Evolutionary conservation across 306 rosid genomes (phyloP), one percentile per base, ranked within the genome.

Genomic region (Sechiopsis laciniata): DNA sequence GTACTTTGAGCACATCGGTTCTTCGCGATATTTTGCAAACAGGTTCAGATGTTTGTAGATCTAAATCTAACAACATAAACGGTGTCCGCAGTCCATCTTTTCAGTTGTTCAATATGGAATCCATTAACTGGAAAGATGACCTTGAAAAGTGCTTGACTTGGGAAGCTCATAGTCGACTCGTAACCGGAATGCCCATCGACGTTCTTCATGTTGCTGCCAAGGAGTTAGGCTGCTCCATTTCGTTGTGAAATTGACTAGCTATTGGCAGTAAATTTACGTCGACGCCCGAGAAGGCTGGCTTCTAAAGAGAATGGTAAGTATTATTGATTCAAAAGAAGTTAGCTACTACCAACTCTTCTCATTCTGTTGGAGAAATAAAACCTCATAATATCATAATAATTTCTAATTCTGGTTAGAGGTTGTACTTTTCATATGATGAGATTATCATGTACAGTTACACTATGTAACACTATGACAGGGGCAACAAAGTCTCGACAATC

Each of bases 141-240:
- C 77, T 88, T 53, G 96, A 93, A 67, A 87, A 88, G 76, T 84
- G 96, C 88, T 77, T 93, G 81, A 78, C 84, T 26, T 93, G 98
- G 93, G 98, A 93, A 90, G 98, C 96, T 75, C 98, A 86, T 74
- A 93, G 87, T 80, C 81, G 96, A 76, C 80, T 88, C 0, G 89
- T 90, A 13, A 84, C 76, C 0, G 96, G 93, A 56, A 79, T 88
- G 89, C 79, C 91, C 11, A 84, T 87, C 32, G 66, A 87, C 62
- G 86, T 79, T 83, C 98, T 93, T 62, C 87, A 81, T 54, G 80
- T 81, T 10, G 96, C 98, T 10, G 96, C 98, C 29, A 86, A 87
- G 80, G 98, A 93, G 80, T 77, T 93, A 81, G 92, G 85, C 60
- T 93, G 98, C 76, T 60, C 81, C 52, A 83, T 93, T 72, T 77